Percentiles rank a stretch among this genome's conserved stretches.
Evolutionary conservation across 2,329 filamentous ascomycete species (phyloP).

Genomic region (Alternaria metachromatica): DNA sequence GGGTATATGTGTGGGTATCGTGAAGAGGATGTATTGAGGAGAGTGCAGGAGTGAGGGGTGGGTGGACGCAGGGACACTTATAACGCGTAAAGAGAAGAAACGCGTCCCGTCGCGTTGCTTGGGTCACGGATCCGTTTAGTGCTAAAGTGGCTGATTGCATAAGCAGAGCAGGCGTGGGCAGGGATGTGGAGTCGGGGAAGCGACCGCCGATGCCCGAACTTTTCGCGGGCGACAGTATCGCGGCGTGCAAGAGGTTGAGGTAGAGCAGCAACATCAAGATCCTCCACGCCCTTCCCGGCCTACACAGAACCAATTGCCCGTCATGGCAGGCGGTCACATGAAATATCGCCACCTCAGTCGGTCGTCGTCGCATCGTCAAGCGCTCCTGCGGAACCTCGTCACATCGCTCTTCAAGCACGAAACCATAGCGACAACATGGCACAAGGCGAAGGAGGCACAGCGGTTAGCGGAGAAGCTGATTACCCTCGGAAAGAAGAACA

Average conservation of each 20-base stretch:
- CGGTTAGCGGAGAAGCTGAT: constrained; percentile 92
- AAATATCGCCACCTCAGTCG: constrained; percentile 91
- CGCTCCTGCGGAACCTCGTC: constrained; percentile 92
- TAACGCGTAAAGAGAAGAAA: constrained; percentile 36
- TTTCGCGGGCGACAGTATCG: constrained; percentile 22
- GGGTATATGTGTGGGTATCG: constrained; percentile 40
- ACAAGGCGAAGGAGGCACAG: constrained; percentile 97
- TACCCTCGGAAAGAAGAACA: constrained; percentile 91
- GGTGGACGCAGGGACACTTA: constrained; percentile 30
- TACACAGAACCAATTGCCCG: constrained; percentile 17
- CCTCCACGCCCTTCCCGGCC: constrained; percentile 9
- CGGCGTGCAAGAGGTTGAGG: not conserved
- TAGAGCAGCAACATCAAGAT: constrained; percentile 11
- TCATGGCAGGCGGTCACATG: constrained; percentile 83
- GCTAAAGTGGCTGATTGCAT: constrained; percentile 28
- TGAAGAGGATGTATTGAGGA: constrained; percentile 25
- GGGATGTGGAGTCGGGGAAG: constrained; percentile 21
- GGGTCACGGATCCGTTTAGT: constrained; percentile 19
- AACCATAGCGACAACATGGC: constrained; percentile 91
- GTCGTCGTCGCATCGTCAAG: constrained; percentile 84
- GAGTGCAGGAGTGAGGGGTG: constrained; percentile 30
- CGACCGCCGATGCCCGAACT: constrained; percentile 32
- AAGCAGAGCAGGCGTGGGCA: constrained; percentile 8
- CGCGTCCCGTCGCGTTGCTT: constrained; percentile 30
- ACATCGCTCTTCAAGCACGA: constrained; percentile 94